These are phyloP conservation scores for Cercospora zeina DNA, from an alignment of 2,329 filamentous ascomycete species.

Conservation along the genomic window DNA sequence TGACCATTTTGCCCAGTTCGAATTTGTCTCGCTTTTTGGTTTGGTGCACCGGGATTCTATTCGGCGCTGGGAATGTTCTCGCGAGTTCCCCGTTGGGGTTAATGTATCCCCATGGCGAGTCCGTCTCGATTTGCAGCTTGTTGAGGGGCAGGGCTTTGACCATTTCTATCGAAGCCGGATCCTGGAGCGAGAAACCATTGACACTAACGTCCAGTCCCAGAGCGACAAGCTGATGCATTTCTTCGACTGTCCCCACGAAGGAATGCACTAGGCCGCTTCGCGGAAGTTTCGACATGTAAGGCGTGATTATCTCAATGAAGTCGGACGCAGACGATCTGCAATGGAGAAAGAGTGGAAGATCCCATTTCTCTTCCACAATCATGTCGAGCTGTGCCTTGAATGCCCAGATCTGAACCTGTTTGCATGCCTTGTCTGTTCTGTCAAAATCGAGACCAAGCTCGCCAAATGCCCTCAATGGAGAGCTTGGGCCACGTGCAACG, in stretches of 20 bases:
- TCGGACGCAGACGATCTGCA: slow-evolving; percentile 49
- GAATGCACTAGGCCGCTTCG: slow-evolving; percentile 45
- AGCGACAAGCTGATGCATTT: slow-evolving; percentile 45
- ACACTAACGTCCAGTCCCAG: slow-evolving; percentile 51
- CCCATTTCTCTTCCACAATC: slow-evolving; percentile 37
- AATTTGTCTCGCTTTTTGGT: slow-evolving; percentile 56
- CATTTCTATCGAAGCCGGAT: slow-evolving; percentile 47
- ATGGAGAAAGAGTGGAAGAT: slow-evolving; percentile 48
- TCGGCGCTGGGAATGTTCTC: slow-evolving; percentile 46
- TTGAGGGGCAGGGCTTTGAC: slow-evolving; percentile 46
- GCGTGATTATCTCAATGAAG: slow-evolving; percentile 46
- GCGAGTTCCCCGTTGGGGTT: slow-evolving; percentile 41
- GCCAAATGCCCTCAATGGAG: slow-evolving; percentile 49
- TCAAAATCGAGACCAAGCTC: slow-evolving; percentile 56
- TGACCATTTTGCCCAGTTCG: slow-evolving; percentile 50
- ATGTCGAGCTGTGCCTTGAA: slow-evolving; percentile 49
- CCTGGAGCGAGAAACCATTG: slow-evolving; percentile 53
- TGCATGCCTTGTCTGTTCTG: slow-evolving; percentile 47
- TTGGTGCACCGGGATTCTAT: slow-evolving; percentile 11
- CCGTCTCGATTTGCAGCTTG: slow-evolving; percentile 51
- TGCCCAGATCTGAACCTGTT: slow-evolving; percentile 45
- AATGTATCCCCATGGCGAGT: slow-evolving; percentile 54
- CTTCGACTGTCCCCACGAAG: slow-evolving; percentile 44
- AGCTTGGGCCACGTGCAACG: slow-evolving; percentile 19
- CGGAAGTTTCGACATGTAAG: slow-evolving; percentile 45